Base-by-base conservation (phyloP, 2,329 filamentous ascomycete species). In the Arthrobotrys sinensis region DNA sequence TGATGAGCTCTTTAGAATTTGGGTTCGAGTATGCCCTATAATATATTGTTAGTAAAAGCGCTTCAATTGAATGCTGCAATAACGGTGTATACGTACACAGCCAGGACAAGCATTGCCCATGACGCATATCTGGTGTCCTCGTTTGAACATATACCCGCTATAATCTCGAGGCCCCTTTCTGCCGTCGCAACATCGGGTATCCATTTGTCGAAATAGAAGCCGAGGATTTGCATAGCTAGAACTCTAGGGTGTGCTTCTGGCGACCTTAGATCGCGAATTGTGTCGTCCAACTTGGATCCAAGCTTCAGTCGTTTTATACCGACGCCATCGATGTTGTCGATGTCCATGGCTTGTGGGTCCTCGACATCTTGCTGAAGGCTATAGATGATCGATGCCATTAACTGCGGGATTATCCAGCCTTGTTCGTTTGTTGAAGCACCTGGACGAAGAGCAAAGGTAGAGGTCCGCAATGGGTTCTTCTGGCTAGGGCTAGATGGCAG, bases 21-120 rank as follows among this genome's bases (percentile, higher is more conserved):
- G 48, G 81, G 79, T 32, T 81, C 80, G 80, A 88, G 86, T 55
- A 85, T 81, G 34, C 87, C 85, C 81, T 88, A 87, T 28, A 80
- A 87, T 88, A 80, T 12, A 0, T 10, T 48, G 36, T 79, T 5
- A 69, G 53, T n/a, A 71, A 21, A 60, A n/a, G 68, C 3, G 21
- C 36, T 81, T 46, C 4, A 5, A 14, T 16, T 21, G 21, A 46
- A 2, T 57, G 14, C 8, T 0, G 1, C n/a, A 43, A 28, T 2
- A 43, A 3, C 14, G 4, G 34, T 68, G 12, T 2, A 45, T 24
- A 84, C 87, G 82, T 85, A 94, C 93, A 92, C 93, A 79, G 93
- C 87, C 82, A 93, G 89, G n/a, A 91, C 91, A 65, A 97, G 84
- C 86, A 97, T 90, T 16, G 93, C 91, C 96, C 96, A 99, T 0